Conservation (phyloP, 345 rosid genomes). For the Gossypium arboreum region DNA sequence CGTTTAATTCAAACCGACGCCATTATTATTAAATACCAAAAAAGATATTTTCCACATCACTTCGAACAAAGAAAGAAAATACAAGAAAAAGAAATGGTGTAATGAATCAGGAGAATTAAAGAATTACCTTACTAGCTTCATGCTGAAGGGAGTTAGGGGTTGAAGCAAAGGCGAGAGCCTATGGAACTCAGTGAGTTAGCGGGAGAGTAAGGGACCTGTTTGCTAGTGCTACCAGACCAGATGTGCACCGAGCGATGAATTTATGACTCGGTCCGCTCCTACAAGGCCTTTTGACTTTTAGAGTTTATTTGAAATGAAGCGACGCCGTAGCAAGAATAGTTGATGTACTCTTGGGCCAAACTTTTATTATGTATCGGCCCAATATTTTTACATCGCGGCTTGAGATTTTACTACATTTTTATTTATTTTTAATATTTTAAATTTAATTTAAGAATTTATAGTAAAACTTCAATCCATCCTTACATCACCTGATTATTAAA, state of each 20-base stretch:
- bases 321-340: neutral
- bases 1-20: conserved; percentile 6
- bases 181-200: neutral
- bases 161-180: neutral
- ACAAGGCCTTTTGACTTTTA: neutral
- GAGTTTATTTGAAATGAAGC: neutral
- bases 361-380: neutral
- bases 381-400: too few species aligned
- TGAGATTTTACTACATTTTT: too few species aligned
- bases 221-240: neutral
- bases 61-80: neutral
- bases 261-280: neutral
- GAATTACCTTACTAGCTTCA: conserved; percentile 48
- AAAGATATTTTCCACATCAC: neutral
- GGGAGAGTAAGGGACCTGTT: neutral
- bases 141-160: conserved; percentile 10
- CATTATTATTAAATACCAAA: conserved; percentile 2
- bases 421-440: too few species aligned
- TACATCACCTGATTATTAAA: too few species aligned
- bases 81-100: neutral
- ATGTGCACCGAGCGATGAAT: neutral
- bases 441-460: too few species aligned
- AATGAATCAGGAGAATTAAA: neutral
- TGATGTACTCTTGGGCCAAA: neutral
- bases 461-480: too few species aligned